Evolutionary conservation across 2,329 filamentous ascomycete species (phyloP).

Genomic region (Verticillium dahliae): DNA sequence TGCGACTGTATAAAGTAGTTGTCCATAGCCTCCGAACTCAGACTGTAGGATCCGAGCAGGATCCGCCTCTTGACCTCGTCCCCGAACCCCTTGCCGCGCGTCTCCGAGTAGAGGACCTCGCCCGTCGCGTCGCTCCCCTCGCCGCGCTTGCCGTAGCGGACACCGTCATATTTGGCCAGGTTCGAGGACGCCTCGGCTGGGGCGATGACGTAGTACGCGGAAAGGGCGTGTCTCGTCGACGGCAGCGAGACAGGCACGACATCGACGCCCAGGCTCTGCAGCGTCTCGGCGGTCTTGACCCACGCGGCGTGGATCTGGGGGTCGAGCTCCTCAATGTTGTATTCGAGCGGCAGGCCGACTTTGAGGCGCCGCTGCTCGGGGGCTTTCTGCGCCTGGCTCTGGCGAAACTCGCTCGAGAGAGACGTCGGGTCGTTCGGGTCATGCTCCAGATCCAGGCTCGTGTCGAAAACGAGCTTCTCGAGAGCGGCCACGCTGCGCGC

Average conservation of each 20-base stretch:
- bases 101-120: constrained; percentile 68
- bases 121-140: constrained; percentile 45
- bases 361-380: constrained; percentile 24
- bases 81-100: constrained; percentile 70
- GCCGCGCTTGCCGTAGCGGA: constrained; percentile 73
- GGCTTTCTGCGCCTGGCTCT: constrained; percentile 28
- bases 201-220: constrained; percentile 92
- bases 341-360: constrained; percentile 63
- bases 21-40: constrained; percentile 85
- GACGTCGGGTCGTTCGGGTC: constrained; percentile 73
- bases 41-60: constrained; percentile 79
- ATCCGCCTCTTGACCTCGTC: constrained; percentile 82
- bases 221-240: constrained; percentile 75
- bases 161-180: constrained; percentile 91
- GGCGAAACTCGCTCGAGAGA: constrained; percentile 49
- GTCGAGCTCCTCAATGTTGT: constrained; percentile 79
- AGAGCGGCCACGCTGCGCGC: constrained; percentile 47
- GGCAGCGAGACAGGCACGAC: constrained; percentile 76
- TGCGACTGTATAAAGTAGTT: constrained; percentile 98
- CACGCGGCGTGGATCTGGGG: constrained; percentile 64
- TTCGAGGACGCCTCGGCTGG: constrained; percentile 95
- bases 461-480: constrained; percentile 44
- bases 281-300: constrained; percentile 49
- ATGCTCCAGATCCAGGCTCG: constrained; percentile 39
- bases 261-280: constrained; percentile 61